Evolutionary conservation across 106 monocot species (phyloP).

Genomic region (Allium sativum): DNA sequence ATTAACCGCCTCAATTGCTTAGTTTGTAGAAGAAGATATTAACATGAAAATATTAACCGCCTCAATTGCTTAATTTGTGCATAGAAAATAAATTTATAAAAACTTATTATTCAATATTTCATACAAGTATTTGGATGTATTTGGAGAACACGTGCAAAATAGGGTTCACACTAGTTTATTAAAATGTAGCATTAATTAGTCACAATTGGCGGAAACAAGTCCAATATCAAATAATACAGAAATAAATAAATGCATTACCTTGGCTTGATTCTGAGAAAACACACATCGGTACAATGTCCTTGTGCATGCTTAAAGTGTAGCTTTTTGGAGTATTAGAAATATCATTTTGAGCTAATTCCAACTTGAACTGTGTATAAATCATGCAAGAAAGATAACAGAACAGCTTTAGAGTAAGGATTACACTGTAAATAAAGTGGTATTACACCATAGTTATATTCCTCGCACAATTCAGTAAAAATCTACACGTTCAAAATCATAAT

Average conservation of each 20-base stretch:
- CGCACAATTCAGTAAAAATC: no score
- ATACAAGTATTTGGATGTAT: no score
- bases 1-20: no score
- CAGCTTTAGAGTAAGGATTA: background rate
- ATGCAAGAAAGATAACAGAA: background rate
- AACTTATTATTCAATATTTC: no score
- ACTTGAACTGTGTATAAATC: constrained; percentile 70
- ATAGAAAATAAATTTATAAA: background rate
- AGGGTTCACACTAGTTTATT: background rate
- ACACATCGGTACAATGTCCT: constrained; percentile 95
- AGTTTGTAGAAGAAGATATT: no score
- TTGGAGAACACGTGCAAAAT: no score
- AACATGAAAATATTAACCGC: no score
- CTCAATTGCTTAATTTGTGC: no score
- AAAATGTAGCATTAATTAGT: background rate
- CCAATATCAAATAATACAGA: background rate
- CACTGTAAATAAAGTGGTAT: background rate
- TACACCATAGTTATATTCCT: background rate
- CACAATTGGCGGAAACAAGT: background rate
- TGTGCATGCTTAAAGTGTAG: constrained; percentile 95
- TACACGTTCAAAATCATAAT: background rate
- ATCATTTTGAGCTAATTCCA: constrained; percentile 75
- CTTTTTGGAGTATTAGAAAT: constrained; percentile 80
- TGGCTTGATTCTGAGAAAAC: constrained; percentile 85
- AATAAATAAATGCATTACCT: constrained; percentile 25